A percentile compares a stretch with the other conserved stretches of the same genome.
Evolutionary conservation across 768 basidiomycete species (phyloP).

Genomic region (Leucosporidium scottii): DNA sequence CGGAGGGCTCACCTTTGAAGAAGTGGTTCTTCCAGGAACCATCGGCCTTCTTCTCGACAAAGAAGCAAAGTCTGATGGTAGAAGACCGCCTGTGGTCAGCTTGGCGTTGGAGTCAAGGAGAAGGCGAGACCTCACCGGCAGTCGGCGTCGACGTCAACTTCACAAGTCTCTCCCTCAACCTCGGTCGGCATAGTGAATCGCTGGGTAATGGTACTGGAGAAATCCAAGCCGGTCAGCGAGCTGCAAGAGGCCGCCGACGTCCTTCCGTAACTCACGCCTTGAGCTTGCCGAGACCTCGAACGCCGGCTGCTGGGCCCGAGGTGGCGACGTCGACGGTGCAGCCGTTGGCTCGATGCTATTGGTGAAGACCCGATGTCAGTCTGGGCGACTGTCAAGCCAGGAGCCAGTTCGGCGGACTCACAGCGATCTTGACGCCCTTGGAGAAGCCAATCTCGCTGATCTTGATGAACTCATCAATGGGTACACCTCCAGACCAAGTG

Average conservation of each 20-base stretch:
- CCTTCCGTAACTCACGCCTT: conserved; percentile 24
- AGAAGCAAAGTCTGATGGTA: conserved; percentile 31
- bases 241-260: no score
- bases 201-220: conserved; percentile 38
- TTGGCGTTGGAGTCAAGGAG: no score
- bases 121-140: no score
- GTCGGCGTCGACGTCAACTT: conserved; percentile 38
- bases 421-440: conserved; percentile 27
- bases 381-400: no score
- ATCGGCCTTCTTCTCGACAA: conserved; percentile 33
- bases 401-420: background rate
- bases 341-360: conserved; percentile 35
- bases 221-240: background rate
- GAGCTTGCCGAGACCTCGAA: conserved; percentile 34
- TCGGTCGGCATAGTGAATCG: conserved; percentile 34
- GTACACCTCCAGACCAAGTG: conserved; percentile 25
- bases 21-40: conserved; percentile 36
- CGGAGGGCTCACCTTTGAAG: conserved; percentile 29
- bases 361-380: background rate
- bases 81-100: no score
- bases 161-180: conserved; percentile 29
- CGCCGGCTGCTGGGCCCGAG: conserved; percentile 25
- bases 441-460: conserved; percentile 30
- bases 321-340: conserved; percentile 37
- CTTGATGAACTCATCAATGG: conserved; percentile 26